Conservation (phyloP, 2,329 filamentous ascomycete genomes). For the Sarocladiaceae sp. region DNA sequence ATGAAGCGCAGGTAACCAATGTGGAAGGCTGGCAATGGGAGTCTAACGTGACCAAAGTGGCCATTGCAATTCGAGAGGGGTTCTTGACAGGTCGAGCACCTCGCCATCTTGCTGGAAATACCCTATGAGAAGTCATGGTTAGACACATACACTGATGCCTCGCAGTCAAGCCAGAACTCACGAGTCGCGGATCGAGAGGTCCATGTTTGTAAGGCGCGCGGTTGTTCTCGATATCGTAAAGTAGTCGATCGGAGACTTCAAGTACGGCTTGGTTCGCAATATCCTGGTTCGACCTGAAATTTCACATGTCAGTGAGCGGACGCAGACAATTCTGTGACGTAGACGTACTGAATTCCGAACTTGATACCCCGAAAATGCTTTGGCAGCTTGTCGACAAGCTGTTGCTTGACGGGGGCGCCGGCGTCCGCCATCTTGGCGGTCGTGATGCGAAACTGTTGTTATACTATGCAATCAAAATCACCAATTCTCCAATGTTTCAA, state of each 20-base stretch:
- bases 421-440: background rate
- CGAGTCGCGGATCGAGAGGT: constrained; percentile 79
- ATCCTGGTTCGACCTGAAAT: constrained; percentile 76
- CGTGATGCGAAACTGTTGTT: background rate
- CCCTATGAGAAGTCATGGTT: constrained; percentile 42
- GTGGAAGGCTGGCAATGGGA: constrained; percentile 90
- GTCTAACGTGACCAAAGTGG: constrained; percentile 89
- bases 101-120: constrained; percentile 77
- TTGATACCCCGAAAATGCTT: constrained; percentile 89
- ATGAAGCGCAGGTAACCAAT: constrained; percentile 95
- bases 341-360: constrained; percentile 77
- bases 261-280: constrained; percentile 94
- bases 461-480: background rate
- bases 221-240: constrained; percentile 84
- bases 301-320: background rate
- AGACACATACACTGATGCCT: background rate
- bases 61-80: constrained; percentile 82
- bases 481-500: too few species aligned
- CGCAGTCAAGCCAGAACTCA: constrained; percentile 27
- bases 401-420: constrained; percentile 55
- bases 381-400: constrained; percentile 79
- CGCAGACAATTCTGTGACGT: too few species aligned
- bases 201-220: constrained; percentile 76
- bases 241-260: constrained; percentile 87
- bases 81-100: constrained; percentile 80